phyloP scores from a whole-genome alignment of 2,329 filamentous ascomycete genomes.

The Paraphaeosphaeria minitans region DNA sequence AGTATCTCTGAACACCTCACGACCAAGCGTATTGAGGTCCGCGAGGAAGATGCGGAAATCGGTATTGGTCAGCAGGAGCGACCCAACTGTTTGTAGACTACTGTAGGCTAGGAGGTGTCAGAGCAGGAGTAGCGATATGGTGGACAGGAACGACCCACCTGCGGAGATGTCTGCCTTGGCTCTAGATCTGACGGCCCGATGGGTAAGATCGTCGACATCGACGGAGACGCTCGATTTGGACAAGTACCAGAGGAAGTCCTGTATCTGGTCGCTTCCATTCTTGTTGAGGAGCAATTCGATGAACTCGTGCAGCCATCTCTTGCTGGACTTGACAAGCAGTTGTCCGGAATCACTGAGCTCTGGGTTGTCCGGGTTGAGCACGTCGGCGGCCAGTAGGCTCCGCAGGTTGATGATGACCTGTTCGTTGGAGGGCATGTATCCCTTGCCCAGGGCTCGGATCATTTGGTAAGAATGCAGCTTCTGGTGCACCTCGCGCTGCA shows the following conservation, averaged over 20 bases:
- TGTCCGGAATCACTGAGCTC: slow-evolving; percentile 80
- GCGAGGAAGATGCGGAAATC: slow-evolving; percentile 87
- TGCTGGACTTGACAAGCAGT: slow-evolving; percentile 71
- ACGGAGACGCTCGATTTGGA: slow-evolving; percentile 73
- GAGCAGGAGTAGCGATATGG: background rate
- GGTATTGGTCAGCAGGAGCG: slow-evolving; percentile 84
- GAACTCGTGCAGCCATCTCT: slow-evolving; percentile 76
- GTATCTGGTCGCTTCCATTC: slow-evolving; percentile 82
- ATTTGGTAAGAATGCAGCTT: slow-evolving; percentile 96
- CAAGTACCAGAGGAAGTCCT: slow-evolving; percentile 89
- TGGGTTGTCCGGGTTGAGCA: slow-evolving; percentile 75
- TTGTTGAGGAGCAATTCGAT: slow-evolving; percentile 84
- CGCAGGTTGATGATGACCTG: slow-evolving; percentile 81
- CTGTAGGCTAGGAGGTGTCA: slow-evolving; percentile 65
- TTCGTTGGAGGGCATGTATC: slow-evolving; percentile 91
- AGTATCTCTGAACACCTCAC: slow-evolving; percentile 86
- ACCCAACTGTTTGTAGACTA: slow-evolving; percentile 81
- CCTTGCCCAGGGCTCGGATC: slow-evolving; percentile 77
- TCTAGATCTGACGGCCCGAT: slow-evolving; percentile 66
- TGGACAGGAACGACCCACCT: slow-evolving; percentile 53
- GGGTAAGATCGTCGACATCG: slow-evolving; percentile 67
- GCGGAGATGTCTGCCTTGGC: slow-evolving; percentile 73
- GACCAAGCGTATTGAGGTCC: slow-evolving; percentile 77
- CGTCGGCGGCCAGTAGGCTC: slow-evolving; percentile 75
- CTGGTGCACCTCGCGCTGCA: slow-evolving; percentile 79